Evolutionary conservation across 331 rosid genomes (phyloP).

Genomic region (Erythrophleum ivorense): DNA sequence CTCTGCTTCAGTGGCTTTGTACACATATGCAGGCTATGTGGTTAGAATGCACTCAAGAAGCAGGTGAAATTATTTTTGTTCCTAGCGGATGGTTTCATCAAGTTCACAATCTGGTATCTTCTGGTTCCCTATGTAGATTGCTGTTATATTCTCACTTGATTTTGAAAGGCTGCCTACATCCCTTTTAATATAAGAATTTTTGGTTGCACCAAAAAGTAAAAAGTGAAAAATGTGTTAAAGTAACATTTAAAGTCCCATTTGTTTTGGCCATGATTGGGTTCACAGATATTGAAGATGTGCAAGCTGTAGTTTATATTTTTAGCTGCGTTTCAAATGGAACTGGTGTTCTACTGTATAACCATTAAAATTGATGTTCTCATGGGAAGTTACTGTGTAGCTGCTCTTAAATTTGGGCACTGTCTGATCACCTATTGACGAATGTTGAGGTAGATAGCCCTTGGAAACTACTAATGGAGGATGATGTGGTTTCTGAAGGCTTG

Average conservation of each 20-base stretch:
- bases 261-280: not conserved
- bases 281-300: not conserved
- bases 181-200: conserved; percentile 21
- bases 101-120: conserved; percentile 85
- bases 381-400: conserved; percentile 22
- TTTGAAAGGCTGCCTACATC: conserved; percentile 20
- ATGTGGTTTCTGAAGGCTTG: too few species aligned
- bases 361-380: not conserved
- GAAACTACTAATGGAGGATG: conserved; percentile 14
- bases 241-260: conserved; percentile 1
- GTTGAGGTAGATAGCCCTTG: conserved; percentile 6
- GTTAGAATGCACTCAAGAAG: conserved; percentile 90
- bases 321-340: conserved; percentile 21
- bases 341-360: conserved; percentile 8
- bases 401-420: conserved; percentile 9
- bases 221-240: not conserved
- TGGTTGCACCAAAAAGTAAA: conserved; percentile 8
- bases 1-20: conserved; percentile 40
- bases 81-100: conserved; percentile 99
- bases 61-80: conserved; percentile 85
- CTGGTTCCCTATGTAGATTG: conserved; percentile 27
- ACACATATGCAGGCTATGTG: conserved; percentile 66
- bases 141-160: not conserved
- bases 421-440: conserved; percentile 1
- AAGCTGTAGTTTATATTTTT: conserved; percentile 10